These are phyloP conservation scores for Halophytophthora batemanensis DNA, from an alignment of 352 stramenopile genomes.

Conservation along the genomic window DNA sequence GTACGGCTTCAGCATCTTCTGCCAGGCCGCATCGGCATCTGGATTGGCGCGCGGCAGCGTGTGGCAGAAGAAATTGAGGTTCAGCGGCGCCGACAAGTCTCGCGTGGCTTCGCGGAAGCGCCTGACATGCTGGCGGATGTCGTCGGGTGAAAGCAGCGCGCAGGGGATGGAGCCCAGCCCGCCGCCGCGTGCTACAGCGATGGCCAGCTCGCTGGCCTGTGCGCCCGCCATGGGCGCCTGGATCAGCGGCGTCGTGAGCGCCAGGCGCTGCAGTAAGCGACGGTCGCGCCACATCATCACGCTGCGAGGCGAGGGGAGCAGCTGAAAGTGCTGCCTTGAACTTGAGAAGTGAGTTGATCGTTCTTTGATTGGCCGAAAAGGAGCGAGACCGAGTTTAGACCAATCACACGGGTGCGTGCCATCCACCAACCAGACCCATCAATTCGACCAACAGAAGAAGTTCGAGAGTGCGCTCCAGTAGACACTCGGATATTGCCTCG, in stretches of 20 bases:
- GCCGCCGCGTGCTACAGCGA: slow-evolving; percentile 26
- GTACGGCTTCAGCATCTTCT: slow-evolving; percentile 31
- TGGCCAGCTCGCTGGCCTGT: slow-evolving; percentile 29
- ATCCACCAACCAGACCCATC: not conserved
- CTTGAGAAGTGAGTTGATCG: too few relatives aligned
- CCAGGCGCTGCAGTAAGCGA: slow-evolving; percentile 19
- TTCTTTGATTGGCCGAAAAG: slow-evolving; percentile 1
- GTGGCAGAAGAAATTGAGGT: slow-evolving; percentile 69
- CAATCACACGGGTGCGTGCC: not conserved
- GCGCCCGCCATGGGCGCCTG: slow-evolving; percentile 56
- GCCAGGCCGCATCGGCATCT: slow-evolving; percentile 26
- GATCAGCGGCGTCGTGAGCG: slow-evolving; percentile 28
- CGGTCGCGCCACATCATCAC: slow-evolving; percentile 26
- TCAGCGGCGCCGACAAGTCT: slow-evolving; percentile 34
- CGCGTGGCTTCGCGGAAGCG: slow-evolving; percentile 27
- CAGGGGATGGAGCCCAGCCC: slow-evolving; percentile 52
- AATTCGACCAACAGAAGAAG: too few relatives aligned
- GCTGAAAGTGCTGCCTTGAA: too few relatives aligned
- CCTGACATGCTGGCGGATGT: slow-evolving; percentile 26
- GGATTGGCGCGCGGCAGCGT: slow-evolving; percentile 9
- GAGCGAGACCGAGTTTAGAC: slow-evolving; percentile 7
- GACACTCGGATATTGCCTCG: not conserved
- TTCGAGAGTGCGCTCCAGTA: too few relatives aligned
- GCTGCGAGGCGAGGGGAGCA: too few relatives aligned
- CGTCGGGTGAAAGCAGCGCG: slow-evolving; percentile 24